phyloP scores from a whole-genome alignment of 2,329 filamentous ascomycete species.

The Elsinoe ampelina region DNA sequence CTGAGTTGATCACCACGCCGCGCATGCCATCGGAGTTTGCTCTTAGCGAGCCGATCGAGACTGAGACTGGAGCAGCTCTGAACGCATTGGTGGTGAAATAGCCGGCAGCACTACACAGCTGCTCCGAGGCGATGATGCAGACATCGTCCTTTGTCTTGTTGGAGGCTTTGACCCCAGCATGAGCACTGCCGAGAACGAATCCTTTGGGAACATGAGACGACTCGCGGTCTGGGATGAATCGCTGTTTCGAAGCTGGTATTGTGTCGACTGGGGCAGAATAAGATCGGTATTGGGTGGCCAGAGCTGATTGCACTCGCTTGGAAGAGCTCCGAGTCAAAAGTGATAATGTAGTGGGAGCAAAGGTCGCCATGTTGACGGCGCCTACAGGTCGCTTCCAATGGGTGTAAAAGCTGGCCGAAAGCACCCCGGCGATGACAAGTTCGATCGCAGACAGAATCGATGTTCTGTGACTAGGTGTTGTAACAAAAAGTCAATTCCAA shows the following conservation, averaged over 20 bases:
- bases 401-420: no score
- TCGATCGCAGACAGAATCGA: no score
- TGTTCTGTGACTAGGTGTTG: neutral
- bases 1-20: conserved; percentile 85
- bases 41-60: conserved; percentile 63
- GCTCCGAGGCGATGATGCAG: conserved; percentile 77
- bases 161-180: conserved; percentile 86
- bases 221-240: conserved; percentile 77
- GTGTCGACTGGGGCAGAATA: conserved; percentile 53
- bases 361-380: neutral
- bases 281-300: conserved; percentile 34
- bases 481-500: neutral
- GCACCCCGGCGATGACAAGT: no score
- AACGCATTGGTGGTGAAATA: conserved; percentile 99
- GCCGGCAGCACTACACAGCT: conserved; percentile 67
- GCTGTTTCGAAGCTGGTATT: conserved; percentile 72
- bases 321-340: conserved; percentile 2
- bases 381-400: no score
- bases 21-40: conserved; percentile 58
- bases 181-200: conserved; percentile 75
- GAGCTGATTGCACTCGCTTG: conserved; percentile 21
- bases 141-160: conserved; percentile 90
- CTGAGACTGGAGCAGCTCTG: conserved; percentile 87
- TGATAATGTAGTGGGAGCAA: no score
- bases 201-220: conserved; percentile 68